Evolutionary conservation across 495 filamentous ascomycete genomes (phyloP).

Genomic region (Talaromyces trachyspermus): DNA sequence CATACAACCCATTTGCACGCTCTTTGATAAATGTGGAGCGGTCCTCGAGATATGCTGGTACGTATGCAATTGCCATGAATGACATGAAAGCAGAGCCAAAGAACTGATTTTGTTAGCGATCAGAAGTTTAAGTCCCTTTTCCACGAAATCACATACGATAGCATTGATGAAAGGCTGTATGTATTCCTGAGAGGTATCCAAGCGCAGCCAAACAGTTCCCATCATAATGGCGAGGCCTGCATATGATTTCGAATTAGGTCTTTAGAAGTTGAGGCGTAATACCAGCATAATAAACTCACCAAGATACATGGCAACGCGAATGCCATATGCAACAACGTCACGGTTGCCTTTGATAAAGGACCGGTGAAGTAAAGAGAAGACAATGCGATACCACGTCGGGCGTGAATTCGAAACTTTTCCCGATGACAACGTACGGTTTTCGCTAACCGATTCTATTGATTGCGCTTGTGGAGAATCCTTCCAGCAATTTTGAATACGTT

Average conservation of each 20-base stretch:
- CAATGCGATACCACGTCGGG: constrained; percentile 23
- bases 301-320: constrained; percentile 75
- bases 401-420: constrained; percentile 16
- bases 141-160: constrained; percentile 37
- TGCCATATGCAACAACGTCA: constrained; percentile 75
- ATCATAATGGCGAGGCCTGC: constrained; percentile 83
- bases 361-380: constrained; percentile 55
- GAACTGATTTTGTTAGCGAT: constrained; percentile 30
- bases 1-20: constrained; percentile 73
- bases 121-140: neutral
- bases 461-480: constrained; percentile 14
- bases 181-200: constrained; percentile 52
- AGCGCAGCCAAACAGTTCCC: constrained; percentile 76
- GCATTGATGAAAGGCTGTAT: constrained; percentile 77
- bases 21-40: constrained; percentile 67
- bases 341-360: constrained; percentile 73
- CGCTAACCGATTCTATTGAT: too few relatives aligned
- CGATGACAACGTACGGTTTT: neutral
- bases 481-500: constrained; percentile 27
- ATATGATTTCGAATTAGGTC: constrained; percentile 14
- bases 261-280: neutral
- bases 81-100: constrained; percentile 83
- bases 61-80: constrained; percentile 85
- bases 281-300: constrained; percentile 31
- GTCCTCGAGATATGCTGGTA: constrained; percentile 77